Percentiles rank a stretch among this genome's conserved stretches.
phyloP scores from a whole-genome alignment of 2,329 filamentous ascomycete genomes.

The Xylariomycetidae sp. region DNA sequence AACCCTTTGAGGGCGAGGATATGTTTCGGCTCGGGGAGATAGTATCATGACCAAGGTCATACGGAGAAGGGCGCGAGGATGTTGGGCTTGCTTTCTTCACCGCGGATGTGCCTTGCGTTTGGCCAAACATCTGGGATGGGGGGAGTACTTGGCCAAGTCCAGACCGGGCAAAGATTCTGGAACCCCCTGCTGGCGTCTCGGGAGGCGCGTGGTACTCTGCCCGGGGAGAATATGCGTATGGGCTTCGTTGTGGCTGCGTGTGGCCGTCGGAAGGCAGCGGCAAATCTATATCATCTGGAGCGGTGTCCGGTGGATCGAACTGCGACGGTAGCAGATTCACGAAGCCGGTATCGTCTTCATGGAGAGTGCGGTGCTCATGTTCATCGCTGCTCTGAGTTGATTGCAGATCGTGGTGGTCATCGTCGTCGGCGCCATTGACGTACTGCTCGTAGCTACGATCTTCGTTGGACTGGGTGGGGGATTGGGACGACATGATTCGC shows the following conservation, averaged over 20 bases:
- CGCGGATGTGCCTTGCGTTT: constrained; percentile 49
- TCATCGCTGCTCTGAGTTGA: constrained; percentile 18
- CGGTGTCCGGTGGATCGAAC: constrained; percentile 19
- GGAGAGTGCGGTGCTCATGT: constrained; percentile 29
- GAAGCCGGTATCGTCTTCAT: constrained; percentile 44
- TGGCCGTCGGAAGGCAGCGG: no score
- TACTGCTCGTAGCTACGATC: constrained; percentile 49
- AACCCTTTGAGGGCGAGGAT: constrained; percentile 44
- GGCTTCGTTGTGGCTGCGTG: no score
- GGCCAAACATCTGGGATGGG: constrained; percentile 48
- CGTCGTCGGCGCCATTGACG: constrained; percentile 19
- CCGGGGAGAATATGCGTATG: not conserved
- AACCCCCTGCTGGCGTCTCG: constrained; percentile 44
- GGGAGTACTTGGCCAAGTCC: constrained; percentile 27
- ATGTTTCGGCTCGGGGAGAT: constrained; percentile 39
- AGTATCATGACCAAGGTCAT: constrained; percentile 34
- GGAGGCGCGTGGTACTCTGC: constrained; percentile 22
- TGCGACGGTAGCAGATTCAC: constrained; percentile 32
- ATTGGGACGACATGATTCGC: constrained; percentile 40
- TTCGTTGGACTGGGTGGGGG: constrained; percentile 51
- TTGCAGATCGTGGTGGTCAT: no score
- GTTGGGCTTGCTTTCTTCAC: constrained; percentile 47
- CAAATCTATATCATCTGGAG: no score
- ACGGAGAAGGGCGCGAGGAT: constrained; percentile 51
- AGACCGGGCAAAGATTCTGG: no score